phyloP scores from a whole-genome alignment of 441 rosid species.

The Euphorbia celastroides region DNA sequence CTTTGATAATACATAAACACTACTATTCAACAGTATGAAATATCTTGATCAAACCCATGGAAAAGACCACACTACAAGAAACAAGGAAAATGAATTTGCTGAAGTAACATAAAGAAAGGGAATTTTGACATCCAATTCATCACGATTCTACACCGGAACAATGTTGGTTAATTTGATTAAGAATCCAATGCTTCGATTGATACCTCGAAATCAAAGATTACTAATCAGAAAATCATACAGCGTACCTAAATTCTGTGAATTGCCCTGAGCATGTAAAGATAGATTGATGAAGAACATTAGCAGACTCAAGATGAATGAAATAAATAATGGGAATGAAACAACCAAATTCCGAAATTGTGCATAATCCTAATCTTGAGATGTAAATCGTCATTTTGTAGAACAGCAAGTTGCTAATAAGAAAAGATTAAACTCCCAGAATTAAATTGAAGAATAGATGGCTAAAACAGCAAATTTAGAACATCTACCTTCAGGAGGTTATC shows the following conservation, averaged over 20 bases:
- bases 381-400: neutral
- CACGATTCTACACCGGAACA: neutral
- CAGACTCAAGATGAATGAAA: neutral
- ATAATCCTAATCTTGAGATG: neutral
- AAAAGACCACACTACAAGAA: neutral
- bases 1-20: neutral
- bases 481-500: slow-evolving; percentile 61
- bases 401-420: neutral
- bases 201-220: neutral
- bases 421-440: neutral
- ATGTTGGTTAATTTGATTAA: neutral
- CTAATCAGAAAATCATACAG: neutral
- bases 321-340: neutral
- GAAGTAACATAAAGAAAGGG: neutral
- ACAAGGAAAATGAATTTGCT: neutral
- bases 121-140: neutral
- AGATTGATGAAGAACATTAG: neutral
- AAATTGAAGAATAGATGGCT: neutral
- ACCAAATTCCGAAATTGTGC: neutral
- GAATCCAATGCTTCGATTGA: neutral
- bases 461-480: slow-evolving; percentile 1
- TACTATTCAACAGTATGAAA: neutral
- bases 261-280: neutral
- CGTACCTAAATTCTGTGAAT: neutral
- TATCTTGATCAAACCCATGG: neutral